Conservation (phyloP, 495 filamentous ascomycete species). For the Glutinoglossum americanum region DNA sequence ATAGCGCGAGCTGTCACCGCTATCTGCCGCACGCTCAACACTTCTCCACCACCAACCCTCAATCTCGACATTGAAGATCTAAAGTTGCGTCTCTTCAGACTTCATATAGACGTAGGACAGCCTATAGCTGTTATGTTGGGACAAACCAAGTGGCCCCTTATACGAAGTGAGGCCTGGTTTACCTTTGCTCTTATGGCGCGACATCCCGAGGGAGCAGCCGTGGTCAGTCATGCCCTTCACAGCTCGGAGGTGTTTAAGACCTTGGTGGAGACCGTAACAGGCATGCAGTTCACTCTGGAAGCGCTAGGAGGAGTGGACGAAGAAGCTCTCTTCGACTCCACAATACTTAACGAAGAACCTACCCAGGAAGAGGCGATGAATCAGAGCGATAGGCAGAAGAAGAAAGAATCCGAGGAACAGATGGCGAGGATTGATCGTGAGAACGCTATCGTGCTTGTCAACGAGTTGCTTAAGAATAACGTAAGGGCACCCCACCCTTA, state of each 20-base stretch:
- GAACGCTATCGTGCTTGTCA: constrained; percentile 40
- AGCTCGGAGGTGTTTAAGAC: constrained; percentile 22
- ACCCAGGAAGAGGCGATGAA: not conserved
- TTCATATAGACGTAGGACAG: constrained; percentile 27
- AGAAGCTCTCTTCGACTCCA: not conserved
- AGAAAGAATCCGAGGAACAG: not conserved
- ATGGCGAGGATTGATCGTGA: constrained; percentile 28
- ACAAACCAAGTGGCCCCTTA: constrained; percentile 45
- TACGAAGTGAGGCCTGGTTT: constrained; percentile 55
- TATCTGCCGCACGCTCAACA: constrained; percentile 37
- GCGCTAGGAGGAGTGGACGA: not conserved
- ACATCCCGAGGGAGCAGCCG: constrained; percentile 24
- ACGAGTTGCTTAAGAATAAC: constrained; percentile 32
- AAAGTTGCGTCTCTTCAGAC: constrained; percentile 25
- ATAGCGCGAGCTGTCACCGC: constrained; percentile 43
- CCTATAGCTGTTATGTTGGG: constrained; percentile 39
- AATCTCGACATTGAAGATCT: constrained; percentile 11
- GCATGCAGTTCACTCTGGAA: constrained; percentile 6
- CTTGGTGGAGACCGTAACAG: constrained; percentile 31
- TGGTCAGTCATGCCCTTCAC: constrained; percentile 29
- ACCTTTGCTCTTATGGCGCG: constrained; percentile 49
- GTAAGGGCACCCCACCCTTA: constrained; percentile 13
- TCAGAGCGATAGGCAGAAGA: not conserved
- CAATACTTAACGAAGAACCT: not conserved
- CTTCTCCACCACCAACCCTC: constrained; percentile 10